Conservation (phyloP, 163 green algal species). For the Chloromonas sp. region DNA sequence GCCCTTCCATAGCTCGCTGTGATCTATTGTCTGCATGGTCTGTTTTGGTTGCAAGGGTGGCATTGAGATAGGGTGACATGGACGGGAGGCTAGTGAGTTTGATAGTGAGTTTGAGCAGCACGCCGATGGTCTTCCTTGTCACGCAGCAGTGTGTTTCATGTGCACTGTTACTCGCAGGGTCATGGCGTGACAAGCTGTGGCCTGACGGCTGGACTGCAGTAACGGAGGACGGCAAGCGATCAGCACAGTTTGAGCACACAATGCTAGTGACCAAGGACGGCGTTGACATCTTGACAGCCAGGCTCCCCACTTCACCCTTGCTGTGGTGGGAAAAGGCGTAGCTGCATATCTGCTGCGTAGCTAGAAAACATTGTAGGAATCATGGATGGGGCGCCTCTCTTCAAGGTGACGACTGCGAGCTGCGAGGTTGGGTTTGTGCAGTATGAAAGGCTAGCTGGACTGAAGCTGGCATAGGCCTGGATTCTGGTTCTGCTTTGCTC, state of each 20-base stretch:
- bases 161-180: constrained; percentile 36
- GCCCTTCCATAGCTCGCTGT: too few species aligned
- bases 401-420: too few species aligned
- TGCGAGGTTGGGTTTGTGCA: too few species aligned
- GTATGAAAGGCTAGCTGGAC: too few species aligned
- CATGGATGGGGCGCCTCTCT: background rate
- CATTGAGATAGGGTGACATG: too few species aligned
- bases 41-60: too few species aligned
- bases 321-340: constrained; percentile 64
- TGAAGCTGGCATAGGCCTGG: too few species aligned
- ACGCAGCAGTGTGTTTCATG: background rate
- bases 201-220: constrained; percentile 93
- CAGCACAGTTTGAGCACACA: constrained; percentile 90
- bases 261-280: constrained; percentile 76
- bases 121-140: background rate
- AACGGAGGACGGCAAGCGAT: constrained; percentile 43
- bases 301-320: constrained; percentile 70
- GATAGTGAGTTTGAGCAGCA: too few species aligned
- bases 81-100: too few species aligned
- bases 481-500: too few species aligned
- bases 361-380: background rate
- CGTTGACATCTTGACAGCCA: constrained; percentile 79
- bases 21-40: too few species aligned
- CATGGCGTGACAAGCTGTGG: constrained; percentile 80
- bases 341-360: background rate